Conservation (phyloP, 768 basidiomycete species). For the Kwoniella heveanensis region DNA sequence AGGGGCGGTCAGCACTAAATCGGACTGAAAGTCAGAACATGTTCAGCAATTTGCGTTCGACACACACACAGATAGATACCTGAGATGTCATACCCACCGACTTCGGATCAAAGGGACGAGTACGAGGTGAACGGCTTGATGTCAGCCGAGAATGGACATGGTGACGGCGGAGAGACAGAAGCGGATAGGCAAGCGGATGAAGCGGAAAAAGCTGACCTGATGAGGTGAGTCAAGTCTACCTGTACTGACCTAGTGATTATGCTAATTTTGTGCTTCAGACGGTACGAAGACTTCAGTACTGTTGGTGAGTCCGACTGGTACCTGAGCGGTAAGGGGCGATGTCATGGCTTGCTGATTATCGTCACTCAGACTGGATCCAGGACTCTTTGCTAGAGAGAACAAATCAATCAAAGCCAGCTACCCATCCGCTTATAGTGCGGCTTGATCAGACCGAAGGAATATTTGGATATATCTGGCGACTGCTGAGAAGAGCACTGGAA, state of each 20-base stretch:
- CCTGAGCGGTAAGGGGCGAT: not conserved
- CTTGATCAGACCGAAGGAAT: slow-evolving; percentile 47
- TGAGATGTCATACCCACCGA: slow-evolving; percentile 41
- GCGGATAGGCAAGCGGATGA: slow-evolving; percentile 6
- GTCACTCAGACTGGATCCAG: slow-evolving; percentile 84
- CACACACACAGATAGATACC: not conserved
- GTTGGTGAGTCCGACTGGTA: slow-evolving; percentile 66
- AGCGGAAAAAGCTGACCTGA: slow-evolving; percentile 31
- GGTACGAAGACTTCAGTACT: slow-evolving; percentile 92
- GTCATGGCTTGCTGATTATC: slow-evolving; percentile 11
- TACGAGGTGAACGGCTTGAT: slow-evolving; percentile 17
- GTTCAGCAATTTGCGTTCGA: no score
- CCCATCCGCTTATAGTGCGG: slow-evolving; percentile 55
- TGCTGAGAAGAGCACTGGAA: slow-evolving; percentile 64
- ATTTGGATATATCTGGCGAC: slow-evolving; percentile 63
- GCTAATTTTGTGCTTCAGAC: slow-evolving; percentile 59
- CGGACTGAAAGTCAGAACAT: not conserved
- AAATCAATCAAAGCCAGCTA: slow-evolving; percentile 60
- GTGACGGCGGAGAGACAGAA: not conserved
- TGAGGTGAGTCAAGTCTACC: slow-evolving; percentile 18
- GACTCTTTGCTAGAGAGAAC: slow-evolving; percentile 88
- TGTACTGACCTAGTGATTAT: not conserved
- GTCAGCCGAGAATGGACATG: slow-evolving; percentile 5
- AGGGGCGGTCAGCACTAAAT: not conserved
- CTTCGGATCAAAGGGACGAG: slow-evolving; percentile 8